These are phyloP conservation scores for Cyberlindnera euphorbiiphila DNA, from an alignment of 805 yeast genomes.

Conservation along the genomic window DNA sequence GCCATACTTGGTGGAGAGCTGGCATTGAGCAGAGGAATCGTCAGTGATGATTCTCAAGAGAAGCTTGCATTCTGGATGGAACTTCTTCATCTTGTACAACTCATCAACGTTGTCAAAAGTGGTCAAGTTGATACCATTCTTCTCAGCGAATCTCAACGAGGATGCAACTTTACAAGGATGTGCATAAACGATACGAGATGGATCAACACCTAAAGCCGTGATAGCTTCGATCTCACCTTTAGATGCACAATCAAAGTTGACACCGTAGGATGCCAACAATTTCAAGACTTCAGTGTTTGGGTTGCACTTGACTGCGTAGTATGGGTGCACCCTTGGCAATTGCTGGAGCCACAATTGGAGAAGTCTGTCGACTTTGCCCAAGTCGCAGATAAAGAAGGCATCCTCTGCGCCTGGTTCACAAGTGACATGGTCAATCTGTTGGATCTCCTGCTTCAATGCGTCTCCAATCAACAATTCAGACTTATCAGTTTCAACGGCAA, in stretches of 20 bases:
- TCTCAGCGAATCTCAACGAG: conserved; percentile 68
- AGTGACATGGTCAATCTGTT: conserved; percentile 46
- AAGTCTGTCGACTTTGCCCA: conserved; percentile 65
- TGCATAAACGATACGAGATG: conserved; percentile 78
- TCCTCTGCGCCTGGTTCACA: conserved; percentile 78
- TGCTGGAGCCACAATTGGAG: conserved; percentile 56
- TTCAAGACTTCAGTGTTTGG: conserved; percentile 59
- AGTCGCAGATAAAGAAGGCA: conserved; percentile 84
- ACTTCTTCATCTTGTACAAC: conserved; percentile 62
- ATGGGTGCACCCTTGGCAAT: conserved; percentile 79
- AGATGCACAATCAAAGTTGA: conserved; percentile 92
- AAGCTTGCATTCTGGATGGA: conserved; percentile 66
- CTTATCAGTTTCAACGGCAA: conserved; percentile 28
- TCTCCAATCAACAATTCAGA: conserved; percentile 34
- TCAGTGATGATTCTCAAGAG: conserved; percentile 84
- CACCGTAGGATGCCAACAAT: conserved; percentile 56
- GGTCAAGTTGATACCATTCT: conserved; percentile 57
- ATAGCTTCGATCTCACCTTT: conserved; percentile 73
- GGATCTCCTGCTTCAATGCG: conserved; percentile 40
- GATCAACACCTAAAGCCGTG: conserved; percentile 55
- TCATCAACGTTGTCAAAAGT: conserved; percentile 91
- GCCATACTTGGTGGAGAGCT: conserved; percentile 85
- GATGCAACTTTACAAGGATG: conserved; percentile 92
- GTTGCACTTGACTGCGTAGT: conserved; percentile 94
- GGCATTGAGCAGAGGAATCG: conserved; percentile 83